These are phyloP conservation scores for Phoenix dactylifera DNA, from an alignment of 176 grass and related monocot genomes.

Conservation along the genomic window DNA sequence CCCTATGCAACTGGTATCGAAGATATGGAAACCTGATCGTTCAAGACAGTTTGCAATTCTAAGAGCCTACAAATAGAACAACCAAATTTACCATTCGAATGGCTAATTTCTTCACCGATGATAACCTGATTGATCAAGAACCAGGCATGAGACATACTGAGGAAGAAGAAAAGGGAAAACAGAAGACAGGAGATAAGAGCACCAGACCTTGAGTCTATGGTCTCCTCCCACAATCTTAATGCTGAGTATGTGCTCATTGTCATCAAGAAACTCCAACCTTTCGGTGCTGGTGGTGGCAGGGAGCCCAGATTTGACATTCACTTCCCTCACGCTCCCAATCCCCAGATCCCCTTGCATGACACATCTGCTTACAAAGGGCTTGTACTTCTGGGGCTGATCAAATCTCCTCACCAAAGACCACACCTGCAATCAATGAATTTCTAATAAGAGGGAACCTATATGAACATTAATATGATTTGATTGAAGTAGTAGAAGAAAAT, in stretches of 20 bases:
- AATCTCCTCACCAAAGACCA: constrained; percentile 98
- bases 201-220: constrained; percentile 64
- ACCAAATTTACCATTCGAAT: not conserved
- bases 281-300: constrained; percentile 87
- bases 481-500: no score
- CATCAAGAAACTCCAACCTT: constrained; percentile 69
- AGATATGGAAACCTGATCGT: no score
- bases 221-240: constrained; percentile 88
- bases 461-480: no score
- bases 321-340: constrained; percentile 84
- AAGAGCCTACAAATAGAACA: not conserved
- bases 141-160: not conserved
- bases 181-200: not conserved
- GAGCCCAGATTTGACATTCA: constrained; percentile 85
- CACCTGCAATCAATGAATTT: constrained; percentile 32
- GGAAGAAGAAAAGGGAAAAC: constrained; percentile 1
- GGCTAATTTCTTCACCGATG: not conserved
- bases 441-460: no score
- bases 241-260: constrained; percentile 84
- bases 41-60: no score
- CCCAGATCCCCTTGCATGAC: constrained; percentile 70
- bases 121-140: constrained; percentile 3
- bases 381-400: constrained; percentile 93
- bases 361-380: constrained; percentile 90
- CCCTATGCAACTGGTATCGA: no score